These are phyloP conservation scores for Medicago arabica DNA, from an alignment of 306 rosid species.

Conservation along the genomic window DNA sequence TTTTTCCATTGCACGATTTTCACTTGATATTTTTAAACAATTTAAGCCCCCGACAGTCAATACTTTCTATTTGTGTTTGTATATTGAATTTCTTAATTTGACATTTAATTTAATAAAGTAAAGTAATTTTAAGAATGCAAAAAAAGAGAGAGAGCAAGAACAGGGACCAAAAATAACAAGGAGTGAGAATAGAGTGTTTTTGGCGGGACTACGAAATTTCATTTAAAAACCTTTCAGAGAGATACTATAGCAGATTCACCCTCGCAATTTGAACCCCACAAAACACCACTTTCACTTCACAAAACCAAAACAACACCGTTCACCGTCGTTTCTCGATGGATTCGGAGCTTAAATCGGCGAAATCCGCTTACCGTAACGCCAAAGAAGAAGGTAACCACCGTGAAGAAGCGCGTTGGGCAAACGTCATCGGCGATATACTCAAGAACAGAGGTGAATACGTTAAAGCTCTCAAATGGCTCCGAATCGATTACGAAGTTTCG, in stretches of 20 bases:
- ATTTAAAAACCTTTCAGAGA: constrained; percentile 14
- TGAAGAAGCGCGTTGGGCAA: constrained; percentile 96
- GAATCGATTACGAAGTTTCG: constrained; percentile 72
- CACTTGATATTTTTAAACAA: too few relatives aligned
- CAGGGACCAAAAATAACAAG: not conserved
- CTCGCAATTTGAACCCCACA: constrained; percentile 16
- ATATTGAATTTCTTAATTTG: too few relatives aligned
- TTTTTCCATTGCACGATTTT: too few relatives aligned
- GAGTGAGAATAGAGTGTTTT: not conserved
- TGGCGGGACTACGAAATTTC: constrained; percentile 49
- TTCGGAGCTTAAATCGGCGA: constrained; percentile 61
- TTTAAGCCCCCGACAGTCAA: too few relatives aligned
- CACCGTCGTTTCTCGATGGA: constrained; percentile 52
- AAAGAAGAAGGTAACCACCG: constrained; percentile 71
- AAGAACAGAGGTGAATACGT: constrained; percentile 82
- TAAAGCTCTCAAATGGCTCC: constrained; percentile 82
- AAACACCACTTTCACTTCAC: not conserved
- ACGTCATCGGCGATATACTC: constrained; percentile 68
- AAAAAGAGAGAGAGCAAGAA: too few relatives aligned
- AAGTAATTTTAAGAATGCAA: not conserved
- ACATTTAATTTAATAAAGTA: too few relatives aligned
- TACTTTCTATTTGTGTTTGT: too few relatives aligned
- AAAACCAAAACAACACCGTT: constrained; percentile 24
- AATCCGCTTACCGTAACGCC: constrained; percentile 64
- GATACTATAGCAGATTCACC: constrained; percentile 12